Evolutionary conservation across 768 basidiomycete genomes (phyloP), one percentile per base, ranked within the genome.

Genomic region (Collybia mongolica): DNA sequence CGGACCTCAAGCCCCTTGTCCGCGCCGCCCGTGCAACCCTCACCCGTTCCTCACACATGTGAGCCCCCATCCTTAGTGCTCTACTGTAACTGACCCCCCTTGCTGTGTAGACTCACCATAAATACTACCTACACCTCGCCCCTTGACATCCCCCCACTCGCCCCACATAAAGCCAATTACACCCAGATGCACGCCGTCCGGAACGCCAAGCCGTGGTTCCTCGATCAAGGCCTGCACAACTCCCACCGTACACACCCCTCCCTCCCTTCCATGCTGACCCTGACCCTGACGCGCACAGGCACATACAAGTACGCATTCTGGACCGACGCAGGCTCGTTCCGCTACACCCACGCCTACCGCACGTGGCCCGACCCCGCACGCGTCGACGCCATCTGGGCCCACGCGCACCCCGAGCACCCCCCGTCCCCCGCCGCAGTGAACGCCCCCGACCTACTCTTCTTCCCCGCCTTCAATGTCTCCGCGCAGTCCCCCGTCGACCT

Each of bases 251-350:
- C 32, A 9, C 11, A 11, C 32, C 32, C 5, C 32, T 9, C 32
- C 5, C 14, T 9, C 49, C 64, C 38, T 52, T 43, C 20, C 14
- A 7, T 26, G 24, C 24, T 26, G 7, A 26, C 3, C 4, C 24
- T 26, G 24, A 26, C 24, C 24, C 24, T 26, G 24, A 4, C 24
- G 7, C 24, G 24, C 4, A n/a, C 57, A 65, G 51, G 47, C 58
- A 8, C 32, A 9, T 82, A 78, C 51, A 72, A 78, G 19, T 83
- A 79, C 61, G 77, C 72, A 1, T 83, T 84, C 53, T 84, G 81
- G 82, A 72, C 65, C 29, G 81, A 83, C 54, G 79, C 81, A 2
- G 80, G 77, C 6, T 76, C 77, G 52, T 80, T 84, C 55, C 60
- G 80, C 12, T 46, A 60, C 17, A 56, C 65, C 0, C 79, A 82